phyloP scores from a whole-genome alignment of 768 basidiomycete species.

The Lactarius sanguifluus region DNA sequence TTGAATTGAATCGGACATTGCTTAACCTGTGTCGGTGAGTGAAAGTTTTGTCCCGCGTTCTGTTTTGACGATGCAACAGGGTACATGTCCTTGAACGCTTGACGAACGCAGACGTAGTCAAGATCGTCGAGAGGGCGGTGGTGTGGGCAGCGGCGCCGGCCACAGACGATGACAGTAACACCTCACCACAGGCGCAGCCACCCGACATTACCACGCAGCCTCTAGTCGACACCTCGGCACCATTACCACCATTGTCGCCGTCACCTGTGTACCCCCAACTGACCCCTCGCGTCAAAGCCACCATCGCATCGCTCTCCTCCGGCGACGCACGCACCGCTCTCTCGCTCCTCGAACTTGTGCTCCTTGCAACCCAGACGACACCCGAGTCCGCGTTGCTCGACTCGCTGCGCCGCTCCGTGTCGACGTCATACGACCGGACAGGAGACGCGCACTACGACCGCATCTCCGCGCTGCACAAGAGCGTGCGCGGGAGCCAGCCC shows the following conservation, averaged over 20 bases:
- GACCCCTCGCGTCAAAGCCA: conserved; percentile 47
- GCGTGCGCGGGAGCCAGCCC: conserved; percentile 72
- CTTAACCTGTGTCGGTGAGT: conserved; percentile 74
- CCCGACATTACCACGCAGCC: conserved; percentile 18
- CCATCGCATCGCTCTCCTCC: conserved; percentile 52
- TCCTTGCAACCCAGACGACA: conserved; percentile 44
- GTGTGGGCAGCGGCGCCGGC: conserved; percentile 32
- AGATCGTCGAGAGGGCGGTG: conserved; percentile 58
- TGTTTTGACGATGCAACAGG: conserved; percentile 39
- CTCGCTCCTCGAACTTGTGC: conserved; percentile 69
- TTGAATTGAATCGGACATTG: conserved; percentile 72
- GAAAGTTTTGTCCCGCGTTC: neutral
- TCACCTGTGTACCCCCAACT: conserved; percentile 40
- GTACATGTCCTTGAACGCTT: conserved; percentile 74
- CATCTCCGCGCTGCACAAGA: conserved; percentile 85
- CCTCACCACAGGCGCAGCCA: neutral
- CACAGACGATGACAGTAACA: neutral
- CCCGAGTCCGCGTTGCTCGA: conserved; percentile 52
- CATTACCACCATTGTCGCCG: neutral
- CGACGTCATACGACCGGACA: conserved; percentile 68
- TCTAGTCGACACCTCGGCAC: conserved; percentile 8
- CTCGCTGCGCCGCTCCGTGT: conserved; percentile 60
- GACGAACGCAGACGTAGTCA: conserved; percentile 56
- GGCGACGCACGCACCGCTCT: conserved; percentile 81
- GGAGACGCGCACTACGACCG: conserved; percentile 79